Evolutionary conservation across 208 protist genomes (phyloP), one percentile per base, ranked within the genome.

Genomic region (Sergeia podlipaevii): DNA sequence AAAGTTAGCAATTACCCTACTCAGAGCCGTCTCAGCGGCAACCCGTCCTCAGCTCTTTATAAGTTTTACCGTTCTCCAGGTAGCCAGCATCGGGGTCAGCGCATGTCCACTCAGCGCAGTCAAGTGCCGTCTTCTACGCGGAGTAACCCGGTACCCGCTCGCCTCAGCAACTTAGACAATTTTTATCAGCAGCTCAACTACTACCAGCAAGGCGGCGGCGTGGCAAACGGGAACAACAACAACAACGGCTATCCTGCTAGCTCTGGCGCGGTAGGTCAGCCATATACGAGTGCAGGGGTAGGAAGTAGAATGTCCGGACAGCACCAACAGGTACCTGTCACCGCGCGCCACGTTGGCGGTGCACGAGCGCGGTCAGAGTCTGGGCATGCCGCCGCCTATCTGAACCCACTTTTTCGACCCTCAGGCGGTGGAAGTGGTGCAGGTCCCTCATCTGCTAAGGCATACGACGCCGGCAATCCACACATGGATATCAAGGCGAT

Each of bases 401-500:
- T 73, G 15, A 87, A 83, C 55, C 67, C 72, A 26, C 70, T 80
- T 20, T 74, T 74, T 67, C 63, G 63, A 23, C 48, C 72, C 0
- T 45, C 48, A 5, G 51, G 7, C n/a, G 20, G 42, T 11, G 51
- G 51, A 7, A 26, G 8, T n/a, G 47, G 47, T 20, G 66, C 43
- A 17, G 54, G 50, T 23, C 42, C 56, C 7, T n/a, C 45, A 11
- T 55, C 53, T 13, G 56, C 63, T n/a, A n/a, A n/a, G 5, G 53
- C 53, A 10, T 74, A 47, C 28, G 10, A 55, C 11, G 18, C 54
- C 6, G 59, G 42, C 10, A 33, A 37, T 4, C 38, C 43, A 11
- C 52, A 69, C 13, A 64, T 66, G 10, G 85, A 93, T 55, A 93
- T 93, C 34, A 85, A 81, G 43, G 65, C 76, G 13, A 76, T 93